These are phyloP conservation scores for Metschnikowia lochheadii DNA, from an alignment of 805 yeast genomes.

Conservation along the genomic window DNA sequence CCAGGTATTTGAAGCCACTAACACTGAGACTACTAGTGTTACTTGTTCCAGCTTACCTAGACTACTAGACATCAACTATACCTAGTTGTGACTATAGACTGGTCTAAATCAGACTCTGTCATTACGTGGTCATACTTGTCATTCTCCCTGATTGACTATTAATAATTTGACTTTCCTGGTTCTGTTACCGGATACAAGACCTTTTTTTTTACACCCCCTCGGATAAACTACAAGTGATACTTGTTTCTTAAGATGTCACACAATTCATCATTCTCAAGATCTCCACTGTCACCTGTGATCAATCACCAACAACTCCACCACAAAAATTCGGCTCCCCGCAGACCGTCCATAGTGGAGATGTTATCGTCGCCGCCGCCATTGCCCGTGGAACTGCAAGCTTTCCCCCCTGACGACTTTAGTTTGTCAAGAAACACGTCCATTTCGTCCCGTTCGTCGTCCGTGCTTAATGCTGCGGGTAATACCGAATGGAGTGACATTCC, in stretches of 20 bases:
- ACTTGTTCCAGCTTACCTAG: too few relatives aligned
- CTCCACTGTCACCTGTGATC: constrained; percentile 18
- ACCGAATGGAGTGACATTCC: constrained; percentile 71
- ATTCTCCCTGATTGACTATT: too few relatives aligned
- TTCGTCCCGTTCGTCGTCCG: constrained; percentile 14
- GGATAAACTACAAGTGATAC: too few relatives aligned
- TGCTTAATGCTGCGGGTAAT: constrained; percentile 10
- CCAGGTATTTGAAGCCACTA: too few relatives aligned
- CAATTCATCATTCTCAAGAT: constrained; percentile 18
- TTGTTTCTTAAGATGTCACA: constrained; percentile 13
- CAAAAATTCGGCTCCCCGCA: constrained; percentile 25
- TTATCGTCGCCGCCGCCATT: constrained; percentile 73
- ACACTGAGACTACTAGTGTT: too few relatives aligned
- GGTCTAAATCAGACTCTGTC: too few relatives aligned
- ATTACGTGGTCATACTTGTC: too few relatives aligned
- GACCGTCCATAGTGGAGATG: constrained; percentile 71
- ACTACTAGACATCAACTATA: too few relatives aligned
- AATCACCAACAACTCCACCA: constrained; percentile 17
- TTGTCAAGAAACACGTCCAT: constrained; percentile 34
- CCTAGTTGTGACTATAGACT: too few relatives aligned
- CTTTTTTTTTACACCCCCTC: too few relatives aligned
- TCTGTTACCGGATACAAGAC: too few relatives aligned
- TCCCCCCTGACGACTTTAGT: constrained; percentile 33
- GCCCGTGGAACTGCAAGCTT: constrained; percentile 28
- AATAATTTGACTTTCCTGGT: too few relatives aligned